Evolutionary conservation across 2,329 filamentous ascomycete species (phyloP).

Genomic region (Botrytis aclada): DNA sequence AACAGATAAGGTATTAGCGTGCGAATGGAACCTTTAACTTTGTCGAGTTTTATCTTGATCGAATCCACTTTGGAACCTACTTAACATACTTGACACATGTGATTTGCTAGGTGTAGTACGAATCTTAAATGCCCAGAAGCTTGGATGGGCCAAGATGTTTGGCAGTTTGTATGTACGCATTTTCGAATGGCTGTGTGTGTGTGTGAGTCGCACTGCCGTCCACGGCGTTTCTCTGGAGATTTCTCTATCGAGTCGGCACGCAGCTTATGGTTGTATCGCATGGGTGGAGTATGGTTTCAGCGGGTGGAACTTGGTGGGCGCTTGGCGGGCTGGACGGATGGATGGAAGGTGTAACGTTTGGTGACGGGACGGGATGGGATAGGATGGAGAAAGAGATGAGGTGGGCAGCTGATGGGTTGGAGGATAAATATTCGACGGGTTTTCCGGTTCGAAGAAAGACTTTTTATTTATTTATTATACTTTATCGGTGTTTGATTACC

Average conservation of each 20-base stretch:
- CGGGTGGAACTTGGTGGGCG: background rate
- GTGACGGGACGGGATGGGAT: background rate
- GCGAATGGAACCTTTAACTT: background rate
- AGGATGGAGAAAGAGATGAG: background rate
- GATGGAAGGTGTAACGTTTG: background rate
- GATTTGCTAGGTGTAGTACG: background rate
- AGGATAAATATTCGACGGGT: background rate
- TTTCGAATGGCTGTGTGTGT: background rate
- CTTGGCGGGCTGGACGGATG: background rate
- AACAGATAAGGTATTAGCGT: slow-evolving; percentile 4
- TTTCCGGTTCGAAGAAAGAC: background rate
- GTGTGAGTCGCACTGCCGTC: background rate
- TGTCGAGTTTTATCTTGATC: background rate
- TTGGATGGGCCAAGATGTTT: background rate
- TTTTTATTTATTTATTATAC: background rate
- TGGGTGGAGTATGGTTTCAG: slow-evolving; percentile 3
- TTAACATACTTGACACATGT: background rate
- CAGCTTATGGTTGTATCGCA: background rate
- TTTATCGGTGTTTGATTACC: background rate
- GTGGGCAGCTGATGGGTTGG: background rate
- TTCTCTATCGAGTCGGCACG: background rate
- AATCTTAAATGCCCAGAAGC: background rate
- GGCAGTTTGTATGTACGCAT: background rate
- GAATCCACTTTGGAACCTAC: too few relatives aligned
- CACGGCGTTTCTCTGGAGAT: background rate